These are phyloP conservation scores for Solanum hybrid DNA, from an alignment of 305 asterid species.

Conservation along the genomic window DNA sequence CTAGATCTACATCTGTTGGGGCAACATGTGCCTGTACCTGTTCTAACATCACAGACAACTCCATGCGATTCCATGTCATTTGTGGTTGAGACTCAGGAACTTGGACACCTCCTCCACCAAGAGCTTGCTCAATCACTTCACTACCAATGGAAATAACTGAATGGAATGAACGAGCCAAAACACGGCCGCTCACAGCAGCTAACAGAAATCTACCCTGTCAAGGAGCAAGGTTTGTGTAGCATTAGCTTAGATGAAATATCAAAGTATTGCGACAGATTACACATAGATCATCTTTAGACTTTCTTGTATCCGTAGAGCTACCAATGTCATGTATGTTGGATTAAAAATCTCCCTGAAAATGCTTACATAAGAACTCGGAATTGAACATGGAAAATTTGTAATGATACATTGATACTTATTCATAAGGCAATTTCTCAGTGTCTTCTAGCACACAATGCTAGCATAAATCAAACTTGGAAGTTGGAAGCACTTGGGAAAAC, in stretches of 20 bases:
- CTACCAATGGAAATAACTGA: slow-evolving; percentile 81
- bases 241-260: neutral
- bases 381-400: neutral
- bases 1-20: slow-evolving; percentile 99
- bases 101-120: slow-evolving; percentile 56
- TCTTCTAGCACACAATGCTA: neutral
- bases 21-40: slow-evolving; percentile 99
- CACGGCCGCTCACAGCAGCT: slow-evolving; percentile 99
- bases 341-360: neutral
- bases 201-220: slow-evolving; percentile 98
- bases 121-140: slow-evolving; percentile 87
- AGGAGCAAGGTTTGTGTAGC: slow-evolving; percentile 4
- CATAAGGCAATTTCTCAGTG: neutral
- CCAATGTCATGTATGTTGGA: neutral
- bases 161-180: slow-evolving; percentile 95
- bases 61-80: slow-evolving; percentile 94
- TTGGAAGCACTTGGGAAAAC: neutral
- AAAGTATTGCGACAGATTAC: neutral
- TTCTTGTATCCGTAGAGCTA: neutral
- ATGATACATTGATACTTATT: neutral
- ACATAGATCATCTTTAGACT: neutral
- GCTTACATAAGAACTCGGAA: neutral
- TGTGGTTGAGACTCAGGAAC: slow-evolving; percentile 81
- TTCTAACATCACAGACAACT: slow-evolving; percentile 96
- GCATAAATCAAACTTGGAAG: neutral